Evolutionary conservation across 257 asterid species (phyloP).

Genomic region (Petunia secreta): DNA sequence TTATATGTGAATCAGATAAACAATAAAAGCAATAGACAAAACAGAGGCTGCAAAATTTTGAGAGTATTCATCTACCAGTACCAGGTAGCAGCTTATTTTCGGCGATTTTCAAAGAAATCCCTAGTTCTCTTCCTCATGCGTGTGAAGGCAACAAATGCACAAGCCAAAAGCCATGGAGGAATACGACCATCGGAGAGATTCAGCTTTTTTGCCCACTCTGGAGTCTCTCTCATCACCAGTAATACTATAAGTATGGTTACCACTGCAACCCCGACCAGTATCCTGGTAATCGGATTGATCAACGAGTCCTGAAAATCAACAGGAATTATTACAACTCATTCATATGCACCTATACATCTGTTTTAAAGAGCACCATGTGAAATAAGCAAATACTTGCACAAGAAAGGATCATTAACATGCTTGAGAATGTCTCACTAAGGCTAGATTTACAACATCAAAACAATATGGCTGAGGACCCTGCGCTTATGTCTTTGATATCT

Average conservation of each 20-base stretch:
- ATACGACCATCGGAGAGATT: conserved; percentile 31
- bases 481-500: not conserved
- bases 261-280: conserved; percentile 28
- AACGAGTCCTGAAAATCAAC: conserved; percentile 28
- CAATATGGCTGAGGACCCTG: not conserved
- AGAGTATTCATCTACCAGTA: conserved; percentile 14
- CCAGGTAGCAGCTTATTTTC: conserved; percentile 11
- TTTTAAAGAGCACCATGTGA: not conserved
- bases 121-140: conserved; percentile 37
- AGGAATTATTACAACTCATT: not conserved
- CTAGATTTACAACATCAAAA: not conserved
- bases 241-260: conserved; percentile 17
- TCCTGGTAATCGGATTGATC: conserved; percentile 31
- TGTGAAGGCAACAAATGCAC: conserved; percentile 30
- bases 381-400: conserved; percentile 4
- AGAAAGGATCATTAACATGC: conserved; percentile 2
- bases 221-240: conserved; percentile 28
- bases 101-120: conserved; percentile 25
- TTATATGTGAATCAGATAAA: not conserved
- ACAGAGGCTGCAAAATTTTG: not conserved
- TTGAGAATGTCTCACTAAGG: not conserved
- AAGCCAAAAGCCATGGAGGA: conserved; percentile 38
- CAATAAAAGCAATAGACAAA: not conserved
- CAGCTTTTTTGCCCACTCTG: conserved; percentile 34
- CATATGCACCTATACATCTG: not conserved